A percentile compares a stretch with the other conserved stretches of the same genome.
Conservation (phyloP, 352 stramenopile genomes). For the Globisporangium spiculum region DNA sequence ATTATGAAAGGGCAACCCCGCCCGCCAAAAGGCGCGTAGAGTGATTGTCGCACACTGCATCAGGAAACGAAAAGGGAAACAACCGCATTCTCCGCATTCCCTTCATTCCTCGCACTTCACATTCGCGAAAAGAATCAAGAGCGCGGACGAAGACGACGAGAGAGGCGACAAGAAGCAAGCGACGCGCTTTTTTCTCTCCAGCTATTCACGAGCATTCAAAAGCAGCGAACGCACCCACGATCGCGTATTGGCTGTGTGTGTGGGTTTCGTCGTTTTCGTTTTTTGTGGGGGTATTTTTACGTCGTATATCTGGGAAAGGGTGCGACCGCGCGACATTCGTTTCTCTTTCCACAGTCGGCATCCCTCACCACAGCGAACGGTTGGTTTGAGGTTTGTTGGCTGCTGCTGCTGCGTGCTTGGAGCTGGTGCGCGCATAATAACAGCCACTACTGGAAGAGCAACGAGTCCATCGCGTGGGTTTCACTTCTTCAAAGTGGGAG, state of each 20-base stretch:
- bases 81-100: no score
- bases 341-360: neutral
- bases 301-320: conserved; percentile 5
- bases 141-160: neutral
- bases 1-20: neutral
- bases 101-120: neutral
- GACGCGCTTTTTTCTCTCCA: neutral
- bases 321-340: conserved; percentile 3
- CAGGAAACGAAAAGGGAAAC: neutral
- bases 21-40: neutral
- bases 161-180: neutral
- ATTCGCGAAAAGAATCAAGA: neutral
- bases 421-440: neutral
- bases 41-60: neutral
- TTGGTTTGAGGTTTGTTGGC: neutral
- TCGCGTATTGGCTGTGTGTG: conserved; percentile 4
- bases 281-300: conserved; percentile 3
- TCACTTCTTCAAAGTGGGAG: conserved; percentile 8
- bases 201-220: neutral
- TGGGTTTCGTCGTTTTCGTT: conserved; percentile 5
- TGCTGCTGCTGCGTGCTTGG: neutral
- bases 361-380: neutral
- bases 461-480: neutral
- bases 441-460: neutral
- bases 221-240: neutral